A percentile compares a stretch with the other conserved stretches of the same genome.
Evolutionary conservation across 1,284 basidiomycete species (phyloP).

Genomic region (Ceratobasidium sp.): DNA sequence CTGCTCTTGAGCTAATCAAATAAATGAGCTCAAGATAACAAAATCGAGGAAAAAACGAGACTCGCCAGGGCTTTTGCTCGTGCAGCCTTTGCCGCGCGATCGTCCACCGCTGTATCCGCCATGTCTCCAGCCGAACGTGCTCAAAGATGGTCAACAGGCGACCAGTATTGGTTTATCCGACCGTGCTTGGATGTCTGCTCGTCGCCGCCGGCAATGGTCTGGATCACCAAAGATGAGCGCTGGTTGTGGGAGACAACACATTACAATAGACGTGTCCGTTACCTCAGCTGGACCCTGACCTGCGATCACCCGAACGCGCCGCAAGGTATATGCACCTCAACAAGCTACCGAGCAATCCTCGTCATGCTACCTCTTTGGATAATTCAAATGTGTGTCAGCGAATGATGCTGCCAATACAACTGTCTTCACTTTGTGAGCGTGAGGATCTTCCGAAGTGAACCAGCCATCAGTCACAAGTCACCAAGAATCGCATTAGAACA

Average conservation of each 20-base stretch:
- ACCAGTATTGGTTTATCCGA: neutral
- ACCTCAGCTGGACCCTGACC: slow-evolving; percentile 36
- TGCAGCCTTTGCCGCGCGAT: slow-evolving; percentile 78
- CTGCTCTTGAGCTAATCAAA: slow-evolving; percentile 19
- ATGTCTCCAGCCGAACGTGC: neutral
- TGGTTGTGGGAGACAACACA: slow-evolving; percentile 30
- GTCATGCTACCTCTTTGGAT: neutral
- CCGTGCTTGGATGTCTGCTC: neutral
- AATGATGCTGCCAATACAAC: neutral
- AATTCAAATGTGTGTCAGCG: neutral
- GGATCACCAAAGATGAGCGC: neutral
- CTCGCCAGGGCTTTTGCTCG: slow-evolving; percentile 78
- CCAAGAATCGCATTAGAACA: neutral
- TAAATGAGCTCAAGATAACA: neutral
- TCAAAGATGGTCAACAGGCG: neutral
- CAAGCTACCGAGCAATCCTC: neutral
- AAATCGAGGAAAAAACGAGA: neutral
- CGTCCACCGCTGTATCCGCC: slow-evolving; percentile 63
- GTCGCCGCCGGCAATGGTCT: slow-evolving; percentile 8
- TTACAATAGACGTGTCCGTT: slow-evolving; percentile 31
- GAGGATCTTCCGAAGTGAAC: neutral
- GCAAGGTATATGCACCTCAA: neutral
- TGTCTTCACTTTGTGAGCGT: neutral
- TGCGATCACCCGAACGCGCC: neutral
- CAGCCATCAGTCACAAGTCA: neutral